Conservation (phyloP, 202 grass and related monocot genomes). For the Brachypodium distachyon region DNA sequence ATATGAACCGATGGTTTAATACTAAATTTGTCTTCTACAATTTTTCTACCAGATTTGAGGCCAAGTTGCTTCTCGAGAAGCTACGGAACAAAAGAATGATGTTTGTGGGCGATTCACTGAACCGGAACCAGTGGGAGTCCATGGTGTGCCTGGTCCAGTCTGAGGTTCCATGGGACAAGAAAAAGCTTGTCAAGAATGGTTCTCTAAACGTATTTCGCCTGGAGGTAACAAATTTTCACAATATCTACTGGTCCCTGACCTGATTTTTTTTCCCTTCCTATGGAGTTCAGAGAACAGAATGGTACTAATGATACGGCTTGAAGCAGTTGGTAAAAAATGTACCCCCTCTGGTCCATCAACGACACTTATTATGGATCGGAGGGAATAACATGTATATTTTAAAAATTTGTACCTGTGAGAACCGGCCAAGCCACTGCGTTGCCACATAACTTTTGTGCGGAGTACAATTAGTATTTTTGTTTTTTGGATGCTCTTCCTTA, state of each 20-base stretch:
- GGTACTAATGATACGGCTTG: not conserved
- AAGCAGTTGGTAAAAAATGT: not conserved
- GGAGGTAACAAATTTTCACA: slow-evolving; percentile 29
- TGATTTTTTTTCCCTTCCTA: not conserved
- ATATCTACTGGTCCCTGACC: not conserved
- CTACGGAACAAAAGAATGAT: slow-evolving; percentile 74
- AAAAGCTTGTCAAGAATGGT: slow-evolving; percentile 69
- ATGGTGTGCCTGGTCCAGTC: slow-evolving; percentile 81
- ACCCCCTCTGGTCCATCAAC: too few relatives aligned
- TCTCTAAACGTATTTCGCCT: slow-evolving; percentile 70
- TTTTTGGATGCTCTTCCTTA: not conserved
- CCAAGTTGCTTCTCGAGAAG: slow-evolving; percentile 54
- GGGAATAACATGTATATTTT: not conserved
- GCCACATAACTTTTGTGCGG: not conserved
- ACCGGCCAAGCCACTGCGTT: not conserved
- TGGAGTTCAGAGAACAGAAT: not conserved
- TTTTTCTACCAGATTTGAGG: slow-evolving; percentile 48
- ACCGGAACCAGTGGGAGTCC: slow-evolving; percentile 90
- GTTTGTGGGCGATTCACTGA: slow-evolving; percentile 88
- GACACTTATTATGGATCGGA: too few relatives aligned
- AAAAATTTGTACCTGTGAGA: not conserved
- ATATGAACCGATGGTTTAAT: not conserved
- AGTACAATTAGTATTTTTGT: not conserved
- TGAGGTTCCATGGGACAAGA: slow-evolving; percentile 60
- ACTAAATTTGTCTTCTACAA: not conserved